phyloP scores from a whole-genome alignment of 495 filamentous ascomycete species.

The Penicillium malachiteum region DNA sequence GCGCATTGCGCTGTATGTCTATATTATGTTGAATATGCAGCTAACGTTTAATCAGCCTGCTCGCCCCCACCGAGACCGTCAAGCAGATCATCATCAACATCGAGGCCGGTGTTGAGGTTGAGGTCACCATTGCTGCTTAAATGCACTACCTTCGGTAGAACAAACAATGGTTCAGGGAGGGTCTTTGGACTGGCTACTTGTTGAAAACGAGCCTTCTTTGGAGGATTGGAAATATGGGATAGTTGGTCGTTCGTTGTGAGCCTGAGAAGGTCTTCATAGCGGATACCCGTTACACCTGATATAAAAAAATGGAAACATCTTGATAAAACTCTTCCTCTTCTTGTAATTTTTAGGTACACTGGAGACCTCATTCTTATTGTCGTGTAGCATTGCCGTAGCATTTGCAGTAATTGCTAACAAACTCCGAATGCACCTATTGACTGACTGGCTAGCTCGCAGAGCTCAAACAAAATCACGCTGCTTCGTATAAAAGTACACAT shows the following conservation, averaged over 20 bases:
- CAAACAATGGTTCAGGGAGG: conserved; percentile 24
- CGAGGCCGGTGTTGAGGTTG: conserved; percentile 99
- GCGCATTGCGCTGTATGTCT: neutral
- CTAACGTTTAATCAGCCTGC: conserved; percentile 59
- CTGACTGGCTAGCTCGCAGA: no score
- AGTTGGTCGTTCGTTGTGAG: conserved; percentile 20
- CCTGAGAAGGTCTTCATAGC: conserved; percentile 18
- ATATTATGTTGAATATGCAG: neutral
- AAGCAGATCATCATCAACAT: conserved; percentile 99
- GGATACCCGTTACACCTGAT: conserved; percentile 40
- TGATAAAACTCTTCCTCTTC: conserved; percentile 13
- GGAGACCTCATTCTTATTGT: neutral
- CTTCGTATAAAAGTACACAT: no score
- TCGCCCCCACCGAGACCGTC: conserved; percentile 97
- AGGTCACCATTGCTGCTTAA: conserved; percentile 99
- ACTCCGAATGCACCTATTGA: conserved; percentile 1
- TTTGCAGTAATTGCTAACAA: neutral
- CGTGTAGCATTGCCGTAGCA: neutral
- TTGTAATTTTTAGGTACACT: neutral
- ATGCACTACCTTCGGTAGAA: conserved; percentile 20
- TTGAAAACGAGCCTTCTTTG: neutral
- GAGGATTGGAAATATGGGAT: neutral
- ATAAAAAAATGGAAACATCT: conserved; percentile 40
- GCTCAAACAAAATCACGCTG: neutral
- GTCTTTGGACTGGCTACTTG: conserved; percentile 13